Percentiles rank a stretch among this genome's conserved stretches.
These are phyloP conservation scores for Lotmaria passim DNA, from an alignment of 208 protist genomes.

Conservation along the genomic window DNA sequence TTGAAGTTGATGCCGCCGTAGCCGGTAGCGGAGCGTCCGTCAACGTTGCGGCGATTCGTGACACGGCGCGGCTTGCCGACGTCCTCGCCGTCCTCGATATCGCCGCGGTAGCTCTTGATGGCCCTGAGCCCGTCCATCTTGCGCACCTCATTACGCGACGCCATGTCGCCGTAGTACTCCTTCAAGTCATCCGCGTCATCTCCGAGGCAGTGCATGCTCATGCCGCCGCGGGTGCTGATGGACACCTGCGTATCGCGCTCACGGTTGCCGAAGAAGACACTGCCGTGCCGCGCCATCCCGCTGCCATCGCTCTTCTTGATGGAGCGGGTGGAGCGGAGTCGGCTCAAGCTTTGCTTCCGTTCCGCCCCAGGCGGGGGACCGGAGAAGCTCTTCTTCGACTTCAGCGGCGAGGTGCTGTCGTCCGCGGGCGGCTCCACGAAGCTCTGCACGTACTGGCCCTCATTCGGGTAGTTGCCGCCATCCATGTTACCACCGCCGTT, in stretches of 20 bases:
- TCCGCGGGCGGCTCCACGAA: conserved; percentile 1
- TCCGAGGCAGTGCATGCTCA: conserved; percentile 31
- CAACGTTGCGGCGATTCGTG: conserved; percentile 40
- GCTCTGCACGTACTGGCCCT: conserved; percentile 13
- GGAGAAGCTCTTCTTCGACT: conserved; percentile 46
- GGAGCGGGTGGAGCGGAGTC: conserved; percentile 30
- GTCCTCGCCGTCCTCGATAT: conserved; percentile 59
- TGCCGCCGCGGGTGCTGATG: conserved; percentile 51
- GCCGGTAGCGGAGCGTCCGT: conserved; percentile 47
- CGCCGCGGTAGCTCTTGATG: conserved; percentile 53
- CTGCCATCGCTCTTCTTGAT: conserved; percentile 28
- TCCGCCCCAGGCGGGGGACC: conserved; percentile 38
- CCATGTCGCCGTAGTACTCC: conserved; percentile 79
- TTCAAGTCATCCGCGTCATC: conserved; percentile 48
- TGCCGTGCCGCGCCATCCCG: conserved; percentile 53
- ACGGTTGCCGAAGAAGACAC: conserved; percentile 46
- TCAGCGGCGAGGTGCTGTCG: conserved; percentile 15
- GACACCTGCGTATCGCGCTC: conserved; percentile 55
- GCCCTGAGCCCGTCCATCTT: conserved; percentile 54
- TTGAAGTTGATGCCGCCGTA: conserved; percentile 79
- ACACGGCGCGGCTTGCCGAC: conserved; percentile 67
- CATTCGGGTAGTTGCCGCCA: conserved; percentile 1
- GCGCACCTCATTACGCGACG: conserved; percentile 40
- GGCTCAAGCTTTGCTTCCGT: conserved; percentile 33
- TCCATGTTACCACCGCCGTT: conserved; percentile 5